Base-by-base conservation (phyloP, 108 stramenopile genomes). In the Asterionellopsis glacialis region DNA sequence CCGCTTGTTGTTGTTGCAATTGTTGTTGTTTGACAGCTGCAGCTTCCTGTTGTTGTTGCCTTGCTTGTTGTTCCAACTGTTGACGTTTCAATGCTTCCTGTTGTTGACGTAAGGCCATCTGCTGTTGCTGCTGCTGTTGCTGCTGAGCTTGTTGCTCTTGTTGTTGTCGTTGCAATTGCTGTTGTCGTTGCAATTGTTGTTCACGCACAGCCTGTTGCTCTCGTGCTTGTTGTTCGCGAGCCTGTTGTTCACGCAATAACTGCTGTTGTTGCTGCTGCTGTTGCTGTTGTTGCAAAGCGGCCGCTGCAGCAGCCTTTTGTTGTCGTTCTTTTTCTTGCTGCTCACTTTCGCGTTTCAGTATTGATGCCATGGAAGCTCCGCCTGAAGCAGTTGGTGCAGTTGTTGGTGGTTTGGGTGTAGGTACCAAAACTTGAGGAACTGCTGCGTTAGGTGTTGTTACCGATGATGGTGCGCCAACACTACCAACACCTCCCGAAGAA, bases 331-430 rank as follows among this genome's bases (percentile, higher is more conserved):
- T 88, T 55, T 87, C 86, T 67, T 90, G 81, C 54, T 89, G 84
- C 51, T 95, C 93, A 21, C 80, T 79, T 59, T 93, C 93, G 43
- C 93, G 76, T 67, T 89, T 90, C 22, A 95, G 77, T 52, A 95
- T 86, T 11, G 90, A 90, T 15, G 93, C 93, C 93, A 95, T 95
- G 44, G 77, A 82, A 9, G 86, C 74, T 24, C 90, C 88, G 42
- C 69, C 76, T 12, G 56, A 53, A 11, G 69, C 66, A 33, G 33
- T 7, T 0, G 72, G 58, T 0, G 73, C 64, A 0, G 83, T 57
- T 12, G 83, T 70, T 39, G 83, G 64, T 12, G 85, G 62, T 7
- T 78, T 67, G 38, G 90, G 85, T 40, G 65, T 51, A 3, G 70
- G 54, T 6, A 48, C 70, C 38, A 55, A 51, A 18, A 24, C 68